Conservation (phyloP, 2,329 filamentous ascomycete genomes). For the Trichoderma sp. region DNA sequence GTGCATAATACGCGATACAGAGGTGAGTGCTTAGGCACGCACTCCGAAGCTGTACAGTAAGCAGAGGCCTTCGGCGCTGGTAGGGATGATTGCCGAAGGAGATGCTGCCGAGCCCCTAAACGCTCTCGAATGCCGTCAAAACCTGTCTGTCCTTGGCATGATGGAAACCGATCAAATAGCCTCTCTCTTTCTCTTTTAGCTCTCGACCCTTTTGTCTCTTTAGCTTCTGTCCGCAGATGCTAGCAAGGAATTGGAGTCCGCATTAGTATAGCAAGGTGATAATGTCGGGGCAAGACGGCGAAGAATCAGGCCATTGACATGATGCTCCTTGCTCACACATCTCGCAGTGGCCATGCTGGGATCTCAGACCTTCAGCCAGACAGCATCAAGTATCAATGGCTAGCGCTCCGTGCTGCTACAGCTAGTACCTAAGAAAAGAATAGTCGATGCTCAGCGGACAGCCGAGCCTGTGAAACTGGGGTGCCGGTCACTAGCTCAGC, state of each 20-base stretch:
- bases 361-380: neutral
- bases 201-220: neutral
- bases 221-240: slow-evolving; percentile 3
- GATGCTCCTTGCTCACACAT: slow-evolving; percentile 11
- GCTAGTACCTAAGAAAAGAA: slow-evolving; percentile 2
- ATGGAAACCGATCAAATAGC: neutral
- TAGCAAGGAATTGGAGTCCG: neutral
- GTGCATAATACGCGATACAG: slow-evolving; percentile 20
- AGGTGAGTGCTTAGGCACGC: neutral
- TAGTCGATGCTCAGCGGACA: slow-evolving; percentile 6
- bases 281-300: slow-evolving; percentile 1
- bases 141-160: neutral
- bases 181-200: neutral
- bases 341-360: slow-evolving; percentile 9
- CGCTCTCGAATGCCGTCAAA: neutral
- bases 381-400: neutral
- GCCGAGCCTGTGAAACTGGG: slow-evolving; percentile 22
- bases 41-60: neutral
- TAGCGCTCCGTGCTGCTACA: neutral
- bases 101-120: neutral
- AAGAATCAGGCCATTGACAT: slow-evolving; percentile 22
- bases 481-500: slow-evolving; percentile 24
- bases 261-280: neutral
- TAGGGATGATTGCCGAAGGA: slow-evolving; percentile 20
- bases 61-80: slow-evolving; percentile 1